Conservation (phyloP, 202 grass and related monocot genomes). For the Digitaria exilis region DNA sequence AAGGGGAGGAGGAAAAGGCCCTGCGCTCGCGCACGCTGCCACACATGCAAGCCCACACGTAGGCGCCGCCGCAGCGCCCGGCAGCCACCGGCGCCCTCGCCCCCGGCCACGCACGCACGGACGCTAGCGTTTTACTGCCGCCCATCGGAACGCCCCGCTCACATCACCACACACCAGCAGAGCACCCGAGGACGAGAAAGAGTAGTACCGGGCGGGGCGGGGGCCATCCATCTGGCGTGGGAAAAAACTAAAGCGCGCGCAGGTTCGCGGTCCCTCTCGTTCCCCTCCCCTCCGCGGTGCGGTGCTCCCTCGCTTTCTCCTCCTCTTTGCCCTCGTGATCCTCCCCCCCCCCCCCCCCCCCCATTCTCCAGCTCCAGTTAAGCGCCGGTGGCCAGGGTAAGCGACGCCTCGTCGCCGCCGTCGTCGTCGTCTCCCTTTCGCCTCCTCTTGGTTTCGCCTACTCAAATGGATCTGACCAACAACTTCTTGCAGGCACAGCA, state of each 20-base stretch:
- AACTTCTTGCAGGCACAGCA: background rate
- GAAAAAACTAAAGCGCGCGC: background rate
- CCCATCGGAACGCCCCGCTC: background rate
- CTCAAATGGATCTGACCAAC: background rate
- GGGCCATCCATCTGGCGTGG: constrained; percentile 1
- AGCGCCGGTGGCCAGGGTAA: background rate
- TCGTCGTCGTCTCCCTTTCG: background rate
- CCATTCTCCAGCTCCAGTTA: background rate
- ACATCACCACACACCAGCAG: background rate
- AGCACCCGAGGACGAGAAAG: background rate
- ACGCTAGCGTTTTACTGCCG: background rate
- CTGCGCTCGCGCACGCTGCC: constrained; percentile 3
- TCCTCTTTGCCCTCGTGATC: background rate
- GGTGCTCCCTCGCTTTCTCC: background rate
- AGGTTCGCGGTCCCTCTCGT: constrained; percentile 28
- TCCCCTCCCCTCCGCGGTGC: no score
- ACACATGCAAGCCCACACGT: constrained; percentile 24
- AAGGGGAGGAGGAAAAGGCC: no score
- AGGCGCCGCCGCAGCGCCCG: background rate
- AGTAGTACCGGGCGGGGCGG: background rate
- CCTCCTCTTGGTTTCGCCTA: background rate
- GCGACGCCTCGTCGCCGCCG: background rate
- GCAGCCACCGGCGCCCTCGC: no score
- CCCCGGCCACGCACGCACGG: background rate
- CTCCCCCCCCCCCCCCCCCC: no score